A percentile compares a stretch with the other conserved stretches of the same genome.
These are phyloP conservation scores for Pharus latifolius DNA, from an alignment of 176 grass and related monocot species.

Conservation along the genomic window DNA sequence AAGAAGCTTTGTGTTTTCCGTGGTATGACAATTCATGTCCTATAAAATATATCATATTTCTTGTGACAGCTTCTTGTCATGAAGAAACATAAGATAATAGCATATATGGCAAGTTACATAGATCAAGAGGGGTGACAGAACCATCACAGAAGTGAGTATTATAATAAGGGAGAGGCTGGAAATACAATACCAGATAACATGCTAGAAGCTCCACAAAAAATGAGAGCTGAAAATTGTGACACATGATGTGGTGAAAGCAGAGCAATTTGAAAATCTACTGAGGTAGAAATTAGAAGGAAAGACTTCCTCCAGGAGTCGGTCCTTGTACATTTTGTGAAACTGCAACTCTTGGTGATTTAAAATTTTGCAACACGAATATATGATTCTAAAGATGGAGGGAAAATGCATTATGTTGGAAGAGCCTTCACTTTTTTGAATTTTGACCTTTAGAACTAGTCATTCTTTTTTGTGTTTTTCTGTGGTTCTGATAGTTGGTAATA, in stretches of 20 bases:
- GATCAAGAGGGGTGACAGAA: not conserved
- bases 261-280: not conserved
- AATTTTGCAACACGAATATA: not conserved
- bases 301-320: not conserved
- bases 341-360: not conserved
- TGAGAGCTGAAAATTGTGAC: not conserved
- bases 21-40: too few species aligned
- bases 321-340: not conserved
- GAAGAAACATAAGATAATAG: not conserved
- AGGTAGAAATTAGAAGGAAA: not conserved
- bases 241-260: not conserved
- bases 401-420: too few species aligned
- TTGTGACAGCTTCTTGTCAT: too few species aligned
- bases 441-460: not conserved
- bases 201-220: not conserved
- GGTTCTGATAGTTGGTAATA: too few species aligned
- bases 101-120: not conserved
- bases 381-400: too few species aligned
- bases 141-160: not conserved
- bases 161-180: not conserved
- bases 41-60: too few species aligned
- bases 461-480: too few species aligned
- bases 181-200: not conserved
- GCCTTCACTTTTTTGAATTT: too few species aligned
- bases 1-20: too few species aligned